Evolutionary conservation across 202 grass and related monocot species (phyloP), one percentile per base, ranked within the genome.

Genomic region (Dendrocalamus latiflorus): DNA sequence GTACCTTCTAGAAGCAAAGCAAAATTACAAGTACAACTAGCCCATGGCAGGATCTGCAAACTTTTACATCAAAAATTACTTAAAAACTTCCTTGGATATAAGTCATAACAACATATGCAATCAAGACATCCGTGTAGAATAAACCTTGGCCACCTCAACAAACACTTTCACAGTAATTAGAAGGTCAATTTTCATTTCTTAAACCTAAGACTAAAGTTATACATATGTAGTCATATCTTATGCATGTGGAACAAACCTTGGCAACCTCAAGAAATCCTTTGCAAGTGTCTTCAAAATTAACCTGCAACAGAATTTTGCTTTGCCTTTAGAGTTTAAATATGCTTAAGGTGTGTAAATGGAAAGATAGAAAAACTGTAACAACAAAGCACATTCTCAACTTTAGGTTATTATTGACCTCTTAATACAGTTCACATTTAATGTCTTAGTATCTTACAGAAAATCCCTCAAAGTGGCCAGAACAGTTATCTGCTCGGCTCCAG

Each of bases 221-320:
- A 85, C 33, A 72, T 50, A 63, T 56, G 15, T 44, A 79, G 75
- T 12, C 24, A 62, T 76, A 79, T 70, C 6, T 65, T 64, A 82
- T 86, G 80, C 38, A 74, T 72, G 76, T 49, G 76, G 84, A 73
- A 83, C 89, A 86, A 84, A 99, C 97, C 97, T 99, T 99, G 81
- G 97, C 93, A 89, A 99, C 91, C 53, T 99, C 97, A 65, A 96
- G 89, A 87, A 99, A 99, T 44, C 97, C 97, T 96, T 96, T 99
- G 89, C 97, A 99, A 20, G 97, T 99, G 65, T 96, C 97, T 82
- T 99, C 97, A 83, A 99, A 99, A 90, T 99, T 99, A 84, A 99
- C 97, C 97, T 99, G 86, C 44, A 91, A 72, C 50, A 83, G 25
- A 39, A 72, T 55, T 87, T 82, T 55, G 22, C 38, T 64, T 81